Base-by-base conservation (phyloP, 2,329 filamentous ascomycete genomes). In the Torrubiellomyces zombiae region DNA sequence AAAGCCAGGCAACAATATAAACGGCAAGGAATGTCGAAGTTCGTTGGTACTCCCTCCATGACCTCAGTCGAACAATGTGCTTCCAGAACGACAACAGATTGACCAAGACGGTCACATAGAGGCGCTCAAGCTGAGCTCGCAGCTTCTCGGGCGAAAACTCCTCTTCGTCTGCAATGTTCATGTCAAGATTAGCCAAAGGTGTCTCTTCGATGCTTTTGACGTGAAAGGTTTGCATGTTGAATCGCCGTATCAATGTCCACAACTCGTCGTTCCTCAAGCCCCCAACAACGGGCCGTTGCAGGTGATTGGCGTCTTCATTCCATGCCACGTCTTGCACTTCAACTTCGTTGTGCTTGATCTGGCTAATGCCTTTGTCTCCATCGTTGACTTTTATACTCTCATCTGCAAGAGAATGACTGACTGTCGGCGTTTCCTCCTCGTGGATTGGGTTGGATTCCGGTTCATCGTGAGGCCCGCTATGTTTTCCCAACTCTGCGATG, bases 101-200 rank as follows among this genome's bases (percentile, higher is more conserved):
- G 24, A 85, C 64, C 6, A 76, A 56, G 1, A 91, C 68, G 0
- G 75, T 80, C 63, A 82, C 83, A 44, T 91, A 91, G 8, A 89
- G 54, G 9, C 82, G 62, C 49, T 91, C 82, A 4, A 89, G 45
- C 26, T 77, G 82, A 3, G 74, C 68, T 8, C 81, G 64, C 21
- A 91, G 55, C 51, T 89, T 89, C 40, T 89, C 80, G 0, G 81
- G 80, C 0, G 76, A 80, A 45, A 89, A 89, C 29, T 85, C 76
- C 36, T 89, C 80, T 27, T 86, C 74, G 19, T 83, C 75, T 4
- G 79, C 74, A 28, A 81, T 75, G 37, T 83, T 81, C 30, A 91
- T 61, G 45, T 91, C 81, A 18, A 92, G 54, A 9, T 71, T 68
- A 5, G 75, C 77, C 1, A 76, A 62, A 1, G 50, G 50, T 0